Percentiles rank a stretch among this genome's conserved stretches.
Evolutionary conservation across 169 alveolate species (phyloP).

Genomic region (Ichthyophthirius multifiliis): DNA sequence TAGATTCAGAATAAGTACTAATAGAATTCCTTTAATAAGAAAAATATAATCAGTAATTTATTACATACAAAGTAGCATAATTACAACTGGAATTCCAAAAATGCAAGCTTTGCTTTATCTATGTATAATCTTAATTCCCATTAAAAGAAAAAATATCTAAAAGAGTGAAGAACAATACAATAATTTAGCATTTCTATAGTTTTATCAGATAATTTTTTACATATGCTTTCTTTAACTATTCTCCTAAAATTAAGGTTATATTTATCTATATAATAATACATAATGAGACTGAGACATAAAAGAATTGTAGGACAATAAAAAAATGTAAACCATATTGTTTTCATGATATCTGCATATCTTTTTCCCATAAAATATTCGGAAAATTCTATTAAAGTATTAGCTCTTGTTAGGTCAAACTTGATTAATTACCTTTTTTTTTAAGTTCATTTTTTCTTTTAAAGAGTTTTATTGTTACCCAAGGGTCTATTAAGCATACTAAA

Average conservation of each 20-base stretch:
- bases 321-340: conserved; percentile 43
- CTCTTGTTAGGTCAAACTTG: conserved; percentile 20
- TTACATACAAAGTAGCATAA: conserved; percentile 10
- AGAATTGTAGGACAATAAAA: conserved; percentile 19
- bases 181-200: conserved; percentile 18
- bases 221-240: conserved; percentile 34
- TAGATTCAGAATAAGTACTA: no score
- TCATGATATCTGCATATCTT: conserved; percentile 41
- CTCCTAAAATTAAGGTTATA: conserved; percentile 29
- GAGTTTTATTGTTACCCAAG: conserved; percentile 28
- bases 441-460: conserved; percentile 5
- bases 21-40: not conserved
- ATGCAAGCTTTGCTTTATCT: not conserved
- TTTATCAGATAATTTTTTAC: conserved; percentile 18
- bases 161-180: conserved; percentile 3
- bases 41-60: conserved; percentile 7
- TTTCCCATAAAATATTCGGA: conserved; percentile 17
- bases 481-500: conserved; percentile 30
- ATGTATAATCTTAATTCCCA: not conserved
- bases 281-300: conserved; percentile 14
- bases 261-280: conserved; percentile 25
- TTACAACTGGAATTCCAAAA: not conserved
- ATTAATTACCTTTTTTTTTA: not conserved
- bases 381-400: conserved; percentile 27
- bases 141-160: not conserved